Percentiles rank a stretch among this genome's conserved stretches.
These are phyloP conservation scores for Rhizodiscina lignyota DNA, from an alignment of 495 filamentous ascomycete species.

Conservation along the genomic window DNA sequence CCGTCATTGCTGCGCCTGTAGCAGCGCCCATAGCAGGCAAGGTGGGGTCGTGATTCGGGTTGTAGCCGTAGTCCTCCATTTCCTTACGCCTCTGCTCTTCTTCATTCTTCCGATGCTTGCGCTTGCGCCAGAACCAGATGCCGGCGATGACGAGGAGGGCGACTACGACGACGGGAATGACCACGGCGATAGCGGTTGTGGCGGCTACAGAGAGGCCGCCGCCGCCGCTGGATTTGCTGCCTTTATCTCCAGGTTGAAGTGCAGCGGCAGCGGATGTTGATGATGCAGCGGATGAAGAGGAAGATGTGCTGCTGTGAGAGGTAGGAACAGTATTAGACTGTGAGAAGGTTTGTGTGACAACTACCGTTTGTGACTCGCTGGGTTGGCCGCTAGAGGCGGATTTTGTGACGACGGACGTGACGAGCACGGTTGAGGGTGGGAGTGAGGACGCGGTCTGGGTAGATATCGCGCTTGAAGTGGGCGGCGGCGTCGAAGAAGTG, in stretches of 20 bases:
- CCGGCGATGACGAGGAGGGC: constrained; percentile 61
- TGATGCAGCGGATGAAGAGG: constrained; percentile 1
- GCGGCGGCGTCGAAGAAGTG: constrained; percentile 2
- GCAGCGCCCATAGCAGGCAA: constrained; percentile 46
- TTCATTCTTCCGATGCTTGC: constrained; percentile 68
- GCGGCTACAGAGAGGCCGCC: constrained; percentile 41
- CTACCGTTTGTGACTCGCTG: constrained; percentile 9
- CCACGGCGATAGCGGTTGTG: constrained; percentile 82
- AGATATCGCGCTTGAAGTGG: constrained; percentile 7
- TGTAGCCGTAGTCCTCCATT: constrained; percentile 90
- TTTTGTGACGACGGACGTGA: constrained; percentile 18
- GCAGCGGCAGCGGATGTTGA: neutral
- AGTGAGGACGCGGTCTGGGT: constrained; percentile 10
- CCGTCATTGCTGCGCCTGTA: constrained; percentile 29
- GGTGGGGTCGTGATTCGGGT: constrained; percentile 83
- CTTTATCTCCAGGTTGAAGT: neutral
- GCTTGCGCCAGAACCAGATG: constrained; percentile 72
- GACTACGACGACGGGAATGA: constrained; percentile 80
- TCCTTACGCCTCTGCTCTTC: constrained; percentile 84
- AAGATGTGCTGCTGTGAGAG: neutral
- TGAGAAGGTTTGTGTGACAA: constrained; percentile 2
- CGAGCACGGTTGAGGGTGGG: constrained; percentile 15
- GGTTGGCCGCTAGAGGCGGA: constrained; percentile 5
- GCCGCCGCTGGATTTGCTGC: constrained; percentile 1
- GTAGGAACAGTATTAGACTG: neutral